Conservation (phyloP, 495 filamentous ascomycete genomes). For the Hypoxylon fragiforme region DNA sequence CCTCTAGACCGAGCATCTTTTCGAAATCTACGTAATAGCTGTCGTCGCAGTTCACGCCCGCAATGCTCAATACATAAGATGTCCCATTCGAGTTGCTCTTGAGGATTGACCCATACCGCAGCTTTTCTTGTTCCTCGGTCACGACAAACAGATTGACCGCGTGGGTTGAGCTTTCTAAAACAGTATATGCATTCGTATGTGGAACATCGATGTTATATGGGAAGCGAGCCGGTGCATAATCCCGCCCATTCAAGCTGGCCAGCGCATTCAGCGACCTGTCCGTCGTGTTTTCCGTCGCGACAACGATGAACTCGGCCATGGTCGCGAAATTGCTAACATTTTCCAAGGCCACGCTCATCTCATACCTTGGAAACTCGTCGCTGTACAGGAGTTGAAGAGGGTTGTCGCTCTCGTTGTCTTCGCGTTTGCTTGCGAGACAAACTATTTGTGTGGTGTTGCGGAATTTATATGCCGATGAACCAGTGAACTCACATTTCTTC, state of each 20-base stretch:
- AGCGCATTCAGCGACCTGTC: constrained; percentile 72
- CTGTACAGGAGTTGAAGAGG: constrained; percentile 72
- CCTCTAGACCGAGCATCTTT: constrained; percentile 88
- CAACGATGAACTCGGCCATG: constrained; percentile 93
- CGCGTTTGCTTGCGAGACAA: constrained; percentile 73
- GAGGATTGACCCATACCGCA: constrained; percentile 80
- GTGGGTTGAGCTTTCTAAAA: constrained; percentile 89
- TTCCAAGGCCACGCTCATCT: constrained; percentile 56
- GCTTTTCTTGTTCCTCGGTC: constrained; percentile 60
- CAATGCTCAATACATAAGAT: constrained; percentile 80
- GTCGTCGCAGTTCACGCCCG: constrained; percentile 74
- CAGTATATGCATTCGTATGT: constrained; percentile 82
- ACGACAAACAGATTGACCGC: constrained; percentile 91
- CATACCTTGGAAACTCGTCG: constrained; percentile 71
- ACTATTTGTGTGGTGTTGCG: constrained; percentile 70
- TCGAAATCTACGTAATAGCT: constrained; percentile 90
- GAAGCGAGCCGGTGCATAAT: constrained; percentile 82
- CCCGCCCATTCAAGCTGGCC: constrained; percentile 78
- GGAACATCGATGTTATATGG: constrained; percentile 75
- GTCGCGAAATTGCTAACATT: constrained; percentile 84
- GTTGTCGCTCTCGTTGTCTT: constrained; percentile 63
- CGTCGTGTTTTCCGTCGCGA: constrained; percentile 70
- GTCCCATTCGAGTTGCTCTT: constrained; percentile 99
- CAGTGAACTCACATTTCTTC: constrained; percentile 79
- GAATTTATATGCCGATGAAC: constrained; percentile 60